Evolutionary conservation across 2,329 filamentous ascomycete genomes (phyloP), one percentile per base, ranked within the genome.

Genomic region (Trichoderma arundinaceum): DNA sequence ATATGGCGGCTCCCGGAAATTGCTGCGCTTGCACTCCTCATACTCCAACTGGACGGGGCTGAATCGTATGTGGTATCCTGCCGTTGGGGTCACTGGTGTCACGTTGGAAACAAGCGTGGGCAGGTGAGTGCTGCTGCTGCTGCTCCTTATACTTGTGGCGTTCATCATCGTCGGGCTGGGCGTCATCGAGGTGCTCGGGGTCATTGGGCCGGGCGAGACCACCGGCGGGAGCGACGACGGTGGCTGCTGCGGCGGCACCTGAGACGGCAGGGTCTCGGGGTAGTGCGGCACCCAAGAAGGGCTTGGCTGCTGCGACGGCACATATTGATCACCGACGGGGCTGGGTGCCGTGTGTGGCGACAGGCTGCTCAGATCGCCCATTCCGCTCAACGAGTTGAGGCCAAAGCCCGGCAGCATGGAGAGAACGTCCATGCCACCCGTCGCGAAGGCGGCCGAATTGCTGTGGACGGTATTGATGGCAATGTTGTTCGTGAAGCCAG

Each of bases 41-140:
- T 83, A 86, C 66, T 83, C 76, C 8, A 76, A 70, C 61, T 79
- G 77, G 51, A 78, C 73, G 10, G 74, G 81, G 71, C 82, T 88
- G 72, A 87, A 88, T 4, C 84, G 82, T 69, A 77, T 73, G 67
- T 74, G 75, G 48, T 74, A 77, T 10, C 71, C 74, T 0, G 73
- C 62, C 2, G 65, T 60, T 0, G 28, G 19, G 8, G 44, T 22
- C 33, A 62, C 39, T 7, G 44, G 39, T 69, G 60, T 7, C 68
- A 43, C 15, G 38, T 41, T 28, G 33, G 62, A 19, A 51, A 44
- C 9, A 59, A 59, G 15, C 59, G 28, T 19, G 60, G 65, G 12
- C 49, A 62, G 22, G 60, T 68, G 57, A 49, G 61, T 32, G 46
- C 35, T 46, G 15, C 65, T 66, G 46, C 71, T 49, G 53, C 39